A percentile compares a stretch with the other conserved stretches of the same genome.
phyloP scores from a whole-genome alignment of 2,329 filamentous ascomycete genomes.

The Penicillium sp. region DNA sequence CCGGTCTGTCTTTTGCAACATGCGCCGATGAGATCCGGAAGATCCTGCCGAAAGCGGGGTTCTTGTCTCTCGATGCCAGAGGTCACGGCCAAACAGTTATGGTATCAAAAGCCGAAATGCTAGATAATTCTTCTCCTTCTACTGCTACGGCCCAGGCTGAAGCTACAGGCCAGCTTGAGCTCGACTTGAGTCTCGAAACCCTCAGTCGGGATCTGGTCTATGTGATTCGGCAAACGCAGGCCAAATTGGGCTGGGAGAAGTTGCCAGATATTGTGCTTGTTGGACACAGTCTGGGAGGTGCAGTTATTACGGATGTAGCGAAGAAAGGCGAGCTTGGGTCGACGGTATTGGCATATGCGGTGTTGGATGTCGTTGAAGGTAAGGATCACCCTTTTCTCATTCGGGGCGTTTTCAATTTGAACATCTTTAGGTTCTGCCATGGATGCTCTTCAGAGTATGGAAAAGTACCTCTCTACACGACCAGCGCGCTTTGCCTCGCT shows the following conservation, averaged over 20 bases:
- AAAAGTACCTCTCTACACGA: constrained; percentile 77
- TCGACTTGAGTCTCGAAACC: constrained; percentile 67
- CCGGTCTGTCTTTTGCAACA: constrained; percentile 83
- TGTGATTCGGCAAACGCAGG: constrained; percentile 63
- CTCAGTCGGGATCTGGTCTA: constrained; percentile 67
- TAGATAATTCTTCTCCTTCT: constrained; percentile 10
- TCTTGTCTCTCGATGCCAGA: constrained; percentile 79
- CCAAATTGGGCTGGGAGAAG: constrained; percentile 64
- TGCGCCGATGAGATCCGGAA: constrained; percentile 72
- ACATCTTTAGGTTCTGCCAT: constrained; percentile 67
- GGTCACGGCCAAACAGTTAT: constrained; percentile 68
- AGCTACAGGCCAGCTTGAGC: constrained; percentile 32
- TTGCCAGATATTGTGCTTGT: constrained; percentile 75
- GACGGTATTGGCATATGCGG: constrained; percentile 74
- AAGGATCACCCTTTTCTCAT: constrained; percentile 1
- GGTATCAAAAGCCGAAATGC: constrained; percentile 4
- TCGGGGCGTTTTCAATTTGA: neutral
- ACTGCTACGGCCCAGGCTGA: constrained; percentile 21
- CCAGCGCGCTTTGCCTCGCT: constrained; percentile 73
- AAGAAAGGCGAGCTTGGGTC: constrained; percentile 60
- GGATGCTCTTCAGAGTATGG: constrained; percentile 91
- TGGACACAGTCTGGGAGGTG: constrained; percentile 88
- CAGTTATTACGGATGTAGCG: constrained; percentile 80
- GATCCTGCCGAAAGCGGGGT: constrained; percentile 69
- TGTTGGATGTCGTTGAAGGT: constrained; percentile 89